Evolutionary conservation across 2,329 filamentous ascomycete species (phyloP).

Genomic region (Penicillium sclerotigenum): DNA sequence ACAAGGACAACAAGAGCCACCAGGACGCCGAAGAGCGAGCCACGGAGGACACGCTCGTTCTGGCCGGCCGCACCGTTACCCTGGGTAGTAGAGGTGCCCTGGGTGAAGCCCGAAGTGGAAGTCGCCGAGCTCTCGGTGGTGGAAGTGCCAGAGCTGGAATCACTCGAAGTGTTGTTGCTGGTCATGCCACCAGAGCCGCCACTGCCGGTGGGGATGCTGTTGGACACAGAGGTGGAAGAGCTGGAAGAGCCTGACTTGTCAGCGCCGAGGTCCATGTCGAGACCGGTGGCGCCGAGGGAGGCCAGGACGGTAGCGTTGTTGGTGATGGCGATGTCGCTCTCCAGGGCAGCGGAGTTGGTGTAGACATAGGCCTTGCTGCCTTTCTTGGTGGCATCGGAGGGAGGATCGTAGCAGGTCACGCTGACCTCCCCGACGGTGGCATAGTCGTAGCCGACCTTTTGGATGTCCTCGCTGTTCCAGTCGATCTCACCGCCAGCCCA

Average conservation of each 20-base stretch:
- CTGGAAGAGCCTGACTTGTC: slow-evolving; percentile 7
- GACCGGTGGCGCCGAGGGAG: slow-evolving; percentile 76
- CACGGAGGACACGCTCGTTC: slow-evolving; percentile 42
- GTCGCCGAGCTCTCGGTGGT: slow-evolving; percentile 14
- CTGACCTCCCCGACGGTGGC: slow-evolving; percentile 71
- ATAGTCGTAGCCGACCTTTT: slow-evolving; percentile 83
- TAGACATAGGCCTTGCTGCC: slow-evolving; percentile 71
- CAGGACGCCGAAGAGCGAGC: slow-evolving; percentile 48
- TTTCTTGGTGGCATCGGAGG: slow-evolving; percentile 61
- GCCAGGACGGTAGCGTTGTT: slow-evolving; percentile 72
- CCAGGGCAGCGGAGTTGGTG: slow-evolving; percentile 62
- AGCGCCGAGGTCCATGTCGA: slow-evolving; percentile 56
- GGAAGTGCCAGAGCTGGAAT: slow-evolving; percentile 13
- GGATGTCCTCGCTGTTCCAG: slow-evolving; percentile 79
- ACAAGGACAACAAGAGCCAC: slow-evolving; percentile 47
- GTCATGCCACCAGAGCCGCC: slow-evolving; percentile 30
- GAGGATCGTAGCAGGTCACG: slow-evolving; percentile 86
- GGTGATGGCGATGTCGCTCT: slow-evolving; percentile 73
- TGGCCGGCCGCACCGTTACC: slow-evolving; percentile 33
- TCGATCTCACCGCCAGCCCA: slow-evolving; percentile 91
- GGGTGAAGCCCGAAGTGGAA: slow-evolving; percentile 32
- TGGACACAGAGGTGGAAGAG: slow-evolving; percentile 13
- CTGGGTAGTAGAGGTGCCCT: slow-evolving; percentile 21
- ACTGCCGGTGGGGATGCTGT: slow-evolving; percentile 34
- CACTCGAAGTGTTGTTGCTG: slow-evolving; percentile 8